A percentile compares a stretch with the other conserved stretches of the same genome.
phyloP scores from a whole-genome alignment of 2,329 filamentous ascomycete genomes.

The Tolypocladium ovalisporum region DNA sequence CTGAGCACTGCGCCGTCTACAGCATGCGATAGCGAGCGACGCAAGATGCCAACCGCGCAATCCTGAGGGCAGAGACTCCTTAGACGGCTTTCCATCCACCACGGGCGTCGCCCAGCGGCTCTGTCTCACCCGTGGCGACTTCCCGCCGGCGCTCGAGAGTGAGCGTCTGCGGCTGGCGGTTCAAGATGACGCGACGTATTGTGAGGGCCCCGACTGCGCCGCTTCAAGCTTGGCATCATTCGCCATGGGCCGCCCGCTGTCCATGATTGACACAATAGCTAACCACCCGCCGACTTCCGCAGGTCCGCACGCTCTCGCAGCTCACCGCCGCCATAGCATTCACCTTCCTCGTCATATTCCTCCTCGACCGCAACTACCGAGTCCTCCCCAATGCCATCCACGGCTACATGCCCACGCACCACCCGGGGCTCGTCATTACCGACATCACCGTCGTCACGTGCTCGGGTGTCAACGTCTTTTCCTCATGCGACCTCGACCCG shows the following conservation, averaged over 20 bases:
- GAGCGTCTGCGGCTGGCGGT: background rate
- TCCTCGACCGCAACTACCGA: conserved; percentile 81
- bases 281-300: background rate
- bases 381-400: conserved; percentile 80
- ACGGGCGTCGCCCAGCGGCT: background rate
- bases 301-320: conserved; percentile 65
- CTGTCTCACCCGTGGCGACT: background rate
- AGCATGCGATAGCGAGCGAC: conserved; percentile 3
- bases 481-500: conserved; percentile 63
- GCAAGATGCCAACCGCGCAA: conserved; percentile 1
- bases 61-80: background rate
- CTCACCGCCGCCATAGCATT: conserved; percentile 54
- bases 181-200: conserved; percentile 25
- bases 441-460: conserved; percentile 73
- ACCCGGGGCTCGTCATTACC: conserved; percentile 74
- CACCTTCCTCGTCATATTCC: conserved; percentile 60
- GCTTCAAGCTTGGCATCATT: background rate
- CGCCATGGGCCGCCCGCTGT: background rate
- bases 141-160: background rate
- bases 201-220: conserved; percentile 11
- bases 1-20: background rate
- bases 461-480: conserved; percentile 62
- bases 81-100: background rate
- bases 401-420: conserved; percentile 75
- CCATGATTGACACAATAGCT: background rate